These are phyloP conservation scores for Raffaelea arxii DNA, from an alignment of 2,329 filamentous ascomycete genomes.

Conservation along the genomic window DNA sequence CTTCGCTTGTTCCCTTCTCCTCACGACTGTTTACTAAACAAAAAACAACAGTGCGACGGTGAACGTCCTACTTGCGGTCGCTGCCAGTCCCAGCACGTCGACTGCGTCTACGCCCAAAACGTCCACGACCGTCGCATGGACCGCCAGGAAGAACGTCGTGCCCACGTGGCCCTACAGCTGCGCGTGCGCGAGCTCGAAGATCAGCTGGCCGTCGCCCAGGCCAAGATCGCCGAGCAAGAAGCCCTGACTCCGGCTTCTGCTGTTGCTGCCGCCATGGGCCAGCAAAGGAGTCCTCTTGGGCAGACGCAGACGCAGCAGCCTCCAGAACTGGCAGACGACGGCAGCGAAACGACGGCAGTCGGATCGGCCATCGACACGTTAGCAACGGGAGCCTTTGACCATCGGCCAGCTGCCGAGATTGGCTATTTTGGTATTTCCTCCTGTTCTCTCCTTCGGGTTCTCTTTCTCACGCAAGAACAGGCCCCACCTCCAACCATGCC, in stretches of 20 bases:
- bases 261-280: not conserved
- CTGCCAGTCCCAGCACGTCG: conserved; percentile 6
- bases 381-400: conserved; percentile 20
- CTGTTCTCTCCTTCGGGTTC: not conserved
- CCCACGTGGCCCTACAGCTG: conserved; percentile 3
- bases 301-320: conserved; percentile 1
- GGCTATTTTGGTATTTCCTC: conserved; percentile 12
- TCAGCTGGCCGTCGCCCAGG: conserved; percentile 9
- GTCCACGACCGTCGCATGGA: conserved; percentile 7
- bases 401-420: conserved; percentile 16
- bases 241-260: not conserved
- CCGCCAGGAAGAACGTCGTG: conserved; percentile 9
- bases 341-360: conserved; percentile 6
- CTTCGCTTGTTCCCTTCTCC: not conserved
- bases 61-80: conserved; percentile 9
- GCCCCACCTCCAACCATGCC: conserved; percentile 21
- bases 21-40: not conserved
- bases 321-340: no score
- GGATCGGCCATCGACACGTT: conserved; percentile 18
- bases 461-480: conserved; percentile 7
- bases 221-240: not conserved
- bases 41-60: conserved; percentile 8
- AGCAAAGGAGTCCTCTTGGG: not conserved
- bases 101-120: conserved; percentile 11
- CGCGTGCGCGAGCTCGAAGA: conserved; percentile 15